Percentiles rank a stretch among this genome's conserved stretches.
Evolutionary conservation across 2,329 filamentous ascomycete species (phyloP).

Genomic region (Pseudogymnoascus destructans): DNA sequence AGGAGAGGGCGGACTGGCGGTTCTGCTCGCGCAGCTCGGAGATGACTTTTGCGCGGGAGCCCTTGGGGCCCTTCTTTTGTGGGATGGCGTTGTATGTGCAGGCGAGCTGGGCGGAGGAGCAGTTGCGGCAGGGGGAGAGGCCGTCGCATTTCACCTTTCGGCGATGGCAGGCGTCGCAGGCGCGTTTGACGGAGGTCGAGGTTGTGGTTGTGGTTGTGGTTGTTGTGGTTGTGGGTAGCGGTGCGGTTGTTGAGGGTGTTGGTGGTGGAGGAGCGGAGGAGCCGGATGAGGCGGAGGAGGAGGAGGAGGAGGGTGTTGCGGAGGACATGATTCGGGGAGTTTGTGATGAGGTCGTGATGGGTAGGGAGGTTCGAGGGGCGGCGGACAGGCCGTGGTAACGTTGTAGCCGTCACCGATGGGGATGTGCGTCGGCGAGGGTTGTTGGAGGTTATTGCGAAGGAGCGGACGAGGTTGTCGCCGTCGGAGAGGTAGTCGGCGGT

Average conservation of each 20-base stretch:
- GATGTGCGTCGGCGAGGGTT: neutral
- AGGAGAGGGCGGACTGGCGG: slow-evolving; percentile 49
- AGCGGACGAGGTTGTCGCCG: neutral
- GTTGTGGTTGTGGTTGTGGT: slow-evolving; percentile 13
- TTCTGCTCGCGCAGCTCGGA: slow-evolving; percentile 59
- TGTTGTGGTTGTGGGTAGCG: neutral
- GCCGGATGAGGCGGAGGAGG: neutral
- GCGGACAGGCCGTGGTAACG: neutral
- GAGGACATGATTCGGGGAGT: neutral
- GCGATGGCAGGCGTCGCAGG: slow-evolving; percentile 61
- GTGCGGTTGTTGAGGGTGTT: neutral
- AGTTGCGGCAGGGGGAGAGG: slow-evolving; percentile 58
- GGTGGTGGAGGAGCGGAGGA: neutral
- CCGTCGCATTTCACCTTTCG: slow-evolving; percentile 65
- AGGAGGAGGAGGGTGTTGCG: neutral
- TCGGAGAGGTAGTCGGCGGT: neutral
- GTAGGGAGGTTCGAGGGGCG: neutral
- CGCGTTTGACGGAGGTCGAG: slow-evolving; percentile 36
- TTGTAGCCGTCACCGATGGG: neutral
- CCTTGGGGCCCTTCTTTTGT: slow-evolving; percentile 66
- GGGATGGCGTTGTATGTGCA: slow-evolving; percentile 66
- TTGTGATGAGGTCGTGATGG: neutral
- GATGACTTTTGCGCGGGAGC: slow-evolving; percentile 61
- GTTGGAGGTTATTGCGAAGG: neutral
- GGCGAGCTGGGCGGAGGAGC: slow-evolving; percentile 49